A percentile compares a stretch with the other conserved stretches of the same genome.
Conservation (phyloP, 73 alveolate genomes). For the Paramecium pentaurelia region DNA sequence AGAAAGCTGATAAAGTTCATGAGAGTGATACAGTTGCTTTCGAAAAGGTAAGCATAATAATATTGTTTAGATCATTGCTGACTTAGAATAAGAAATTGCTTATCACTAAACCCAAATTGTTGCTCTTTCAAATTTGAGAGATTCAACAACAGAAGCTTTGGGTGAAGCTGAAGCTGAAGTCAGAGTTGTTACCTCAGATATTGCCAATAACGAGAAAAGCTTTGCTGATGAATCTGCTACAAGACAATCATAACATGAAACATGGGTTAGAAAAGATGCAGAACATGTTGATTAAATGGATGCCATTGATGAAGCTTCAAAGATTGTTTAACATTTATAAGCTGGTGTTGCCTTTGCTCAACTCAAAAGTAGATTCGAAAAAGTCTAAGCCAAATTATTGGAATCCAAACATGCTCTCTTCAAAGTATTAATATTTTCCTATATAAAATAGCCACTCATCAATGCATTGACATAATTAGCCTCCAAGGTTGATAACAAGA, state of each 20-base stretch:
- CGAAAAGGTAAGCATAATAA: background rate
- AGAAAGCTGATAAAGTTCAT: slow-evolving; percentile 49
- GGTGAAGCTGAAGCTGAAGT: slow-evolving; percentile 53
- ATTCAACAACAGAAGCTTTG: slow-evolving; percentile 32
- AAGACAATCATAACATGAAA: slow-evolving; percentile 3
- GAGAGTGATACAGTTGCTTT: slow-evolving; percentile 45
- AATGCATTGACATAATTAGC: slow-evolving; percentile 42
- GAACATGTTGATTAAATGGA: slow-evolving; percentile 39
- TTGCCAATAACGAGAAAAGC: slow-evolving; percentile 23
- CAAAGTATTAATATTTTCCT: background rate
- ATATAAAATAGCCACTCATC: background rate
- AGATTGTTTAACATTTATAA: slow-evolving; percentile 42
- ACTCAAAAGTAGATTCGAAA: slow-evolving; percentile 43
- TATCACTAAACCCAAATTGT: slow-evolving; percentile 14
- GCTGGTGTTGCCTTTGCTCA: slow-evolving; percentile 53
- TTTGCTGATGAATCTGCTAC: background rate
- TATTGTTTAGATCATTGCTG: background rate
- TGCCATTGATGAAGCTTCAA: slow-evolving; percentile 35
- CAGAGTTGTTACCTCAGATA: slow-evolving; percentile 32
- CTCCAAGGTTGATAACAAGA: slow-evolving; percentile 37
- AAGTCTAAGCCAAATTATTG: slow-evolving; percentile 14
- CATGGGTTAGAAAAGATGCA: slow-evolving; percentile 26
- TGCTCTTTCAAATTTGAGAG: slow-evolving; percentile 23
- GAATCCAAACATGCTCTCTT: slow-evolving; percentile 38
- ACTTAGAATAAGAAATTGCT: slow-evolving; percentile 1